Conservation (phyloP, 2,329 filamentous ascomycete species). For the Aspergillus latus region DNA sequence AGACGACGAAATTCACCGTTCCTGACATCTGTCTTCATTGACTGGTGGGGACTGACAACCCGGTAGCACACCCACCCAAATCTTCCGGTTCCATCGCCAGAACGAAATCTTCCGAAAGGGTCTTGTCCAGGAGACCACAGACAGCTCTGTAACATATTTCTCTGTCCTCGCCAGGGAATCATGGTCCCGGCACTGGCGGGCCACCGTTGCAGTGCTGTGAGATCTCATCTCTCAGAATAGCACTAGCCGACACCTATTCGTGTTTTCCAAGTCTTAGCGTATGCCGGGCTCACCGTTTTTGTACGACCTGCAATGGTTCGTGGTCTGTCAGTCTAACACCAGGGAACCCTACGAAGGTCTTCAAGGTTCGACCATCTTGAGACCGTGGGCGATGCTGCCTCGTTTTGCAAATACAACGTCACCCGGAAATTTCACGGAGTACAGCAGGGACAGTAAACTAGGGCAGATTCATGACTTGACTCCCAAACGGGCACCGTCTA, state of each 20-base stretch:
- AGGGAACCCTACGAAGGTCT: background rate
- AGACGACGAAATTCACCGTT: conserved; percentile 17
- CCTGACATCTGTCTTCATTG: conserved; percentile 3
- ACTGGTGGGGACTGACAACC: background rate
- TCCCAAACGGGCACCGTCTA: background rate
- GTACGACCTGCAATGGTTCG: conserved; percentile 13
- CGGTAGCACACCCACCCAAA: conserved; percentile 19
- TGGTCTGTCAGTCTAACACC: background rate
- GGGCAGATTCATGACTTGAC: background rate
- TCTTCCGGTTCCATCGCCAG: conserved; percentile 17
- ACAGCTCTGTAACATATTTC: background rate
- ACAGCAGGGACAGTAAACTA: background rate
- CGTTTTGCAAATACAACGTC: conserved; percentile 1
- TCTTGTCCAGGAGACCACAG: conserved; percentile 10
- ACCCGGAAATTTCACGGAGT: background rate
- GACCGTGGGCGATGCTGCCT: background rate
- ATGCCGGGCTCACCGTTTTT: conserved; percentile 2
- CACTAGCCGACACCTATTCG: background rate
- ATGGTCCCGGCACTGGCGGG: background rate
- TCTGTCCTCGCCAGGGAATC: background rate
- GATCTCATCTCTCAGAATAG: background rate
- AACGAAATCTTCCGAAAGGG: conserved; percentile 22
- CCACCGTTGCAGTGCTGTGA: background rate
- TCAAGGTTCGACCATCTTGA: background rate
- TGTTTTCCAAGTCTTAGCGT: conserved; percentile 1